A percentile compares a stretch with the other conserved stretches of the same genome.
Conservation (phyloP, 345 rosid genomes). For the Euphorbia pulcherrima region DNA sequence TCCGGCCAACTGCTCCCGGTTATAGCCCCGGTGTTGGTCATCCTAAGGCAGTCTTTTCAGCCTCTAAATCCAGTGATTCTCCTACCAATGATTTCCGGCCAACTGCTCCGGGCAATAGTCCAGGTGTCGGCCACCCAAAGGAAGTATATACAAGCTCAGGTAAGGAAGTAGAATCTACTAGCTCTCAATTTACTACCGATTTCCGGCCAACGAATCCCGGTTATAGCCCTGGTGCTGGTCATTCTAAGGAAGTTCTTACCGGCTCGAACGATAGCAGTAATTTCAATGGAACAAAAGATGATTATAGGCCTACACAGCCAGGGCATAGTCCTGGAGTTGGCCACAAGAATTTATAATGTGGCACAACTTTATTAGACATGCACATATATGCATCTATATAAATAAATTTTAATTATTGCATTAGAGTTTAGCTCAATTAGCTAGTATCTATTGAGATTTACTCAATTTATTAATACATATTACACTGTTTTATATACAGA, state of each 20-base stretch:
- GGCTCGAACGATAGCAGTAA: conserved; percentile 10
- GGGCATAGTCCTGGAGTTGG: conserved; percentile 47
- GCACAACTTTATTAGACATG: conserved; percentile 32
- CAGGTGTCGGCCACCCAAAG: conserved; percentile 7
- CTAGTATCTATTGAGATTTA: not conserved
- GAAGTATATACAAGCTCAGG: not conserved
- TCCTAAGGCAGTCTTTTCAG: not conserved
- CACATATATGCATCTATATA: not conserved
- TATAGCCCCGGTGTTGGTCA: conserved; percentile 32
- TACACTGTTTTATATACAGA: not conserved
- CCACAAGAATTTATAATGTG: conserved; percentile 26
- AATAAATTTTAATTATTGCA: not conserved
- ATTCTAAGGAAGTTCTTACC: not conserved
- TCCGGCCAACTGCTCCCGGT: conserved; percentile 26
- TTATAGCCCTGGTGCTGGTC: conserved; percentile 26
- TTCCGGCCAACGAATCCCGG: conserved; percentile 26
- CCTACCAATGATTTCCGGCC: conserved; percentile 38
- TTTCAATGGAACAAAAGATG: conserved; percentile 22
- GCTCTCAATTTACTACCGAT: not conserved
- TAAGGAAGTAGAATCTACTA: not conserved
- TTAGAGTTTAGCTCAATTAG: not conserved
- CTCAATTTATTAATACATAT: not conserved
- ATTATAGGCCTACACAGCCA: conserved; percentile 36
- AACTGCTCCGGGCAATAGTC: conserved; percentile 18
- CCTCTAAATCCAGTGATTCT: not conserved